phyloP scores from a whole-genome alignment of 2,329 filamentous ascomycete genomes.

The Fonsecaea erecta region DNA sequence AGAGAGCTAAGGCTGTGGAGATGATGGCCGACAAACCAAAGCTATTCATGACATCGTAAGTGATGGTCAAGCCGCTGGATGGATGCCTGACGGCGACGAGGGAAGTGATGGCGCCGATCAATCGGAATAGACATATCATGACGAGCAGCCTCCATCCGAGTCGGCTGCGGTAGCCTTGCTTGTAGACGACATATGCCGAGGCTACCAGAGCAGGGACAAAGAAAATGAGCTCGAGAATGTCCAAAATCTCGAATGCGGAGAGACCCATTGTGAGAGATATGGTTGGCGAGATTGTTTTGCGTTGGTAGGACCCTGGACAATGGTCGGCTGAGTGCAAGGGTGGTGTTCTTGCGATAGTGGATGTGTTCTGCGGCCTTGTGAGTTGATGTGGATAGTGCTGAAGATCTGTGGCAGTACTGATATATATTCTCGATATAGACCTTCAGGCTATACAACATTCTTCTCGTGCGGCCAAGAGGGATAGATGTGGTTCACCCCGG shows the following conservation, averaged over 20 bases:
- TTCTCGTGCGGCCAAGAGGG: neutral
- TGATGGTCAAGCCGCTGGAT: slow-evolving; percentile 45
- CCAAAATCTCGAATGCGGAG: slow-evolving; percentile 30
- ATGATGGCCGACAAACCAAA: slow-evolving; percentile 58
- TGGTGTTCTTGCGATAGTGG: neutral
- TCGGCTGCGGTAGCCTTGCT: slow-evolving; percentile 48
- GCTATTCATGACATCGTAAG: slow-evolving; percentile 51
- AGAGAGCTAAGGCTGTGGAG: slow-evolving; percentile 52
- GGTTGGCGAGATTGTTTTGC: neutral
- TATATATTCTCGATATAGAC: neutral
- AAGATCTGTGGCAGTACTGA: neutral
- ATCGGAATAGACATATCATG: slow-evolving; percentile 58
- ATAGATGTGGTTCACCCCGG: neutral
- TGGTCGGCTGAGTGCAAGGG: neutral
- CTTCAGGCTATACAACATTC: neutral
- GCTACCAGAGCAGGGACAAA: slow-evolving; percentile 44
- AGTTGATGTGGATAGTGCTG: neutral
- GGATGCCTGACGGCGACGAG: slow-evolving; percentile 56
- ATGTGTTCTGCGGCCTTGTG: neutral
- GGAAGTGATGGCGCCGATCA: slow-evolving; percentile 56
- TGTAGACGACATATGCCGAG: slow-evolving; percentile 41
- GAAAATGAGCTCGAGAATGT: slow-evolving; percentile 44
- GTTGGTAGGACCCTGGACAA: neutral
- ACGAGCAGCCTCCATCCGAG: slow-evolving; percentile 61
- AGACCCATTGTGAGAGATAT: slow-evolving; percentile 21